Evolutionary conservation across 2,329 filamentous ascomycete species (phyloP), one percentile per base, ranked within the genome.

Genomic region (Cercospora sojina): DNA sequence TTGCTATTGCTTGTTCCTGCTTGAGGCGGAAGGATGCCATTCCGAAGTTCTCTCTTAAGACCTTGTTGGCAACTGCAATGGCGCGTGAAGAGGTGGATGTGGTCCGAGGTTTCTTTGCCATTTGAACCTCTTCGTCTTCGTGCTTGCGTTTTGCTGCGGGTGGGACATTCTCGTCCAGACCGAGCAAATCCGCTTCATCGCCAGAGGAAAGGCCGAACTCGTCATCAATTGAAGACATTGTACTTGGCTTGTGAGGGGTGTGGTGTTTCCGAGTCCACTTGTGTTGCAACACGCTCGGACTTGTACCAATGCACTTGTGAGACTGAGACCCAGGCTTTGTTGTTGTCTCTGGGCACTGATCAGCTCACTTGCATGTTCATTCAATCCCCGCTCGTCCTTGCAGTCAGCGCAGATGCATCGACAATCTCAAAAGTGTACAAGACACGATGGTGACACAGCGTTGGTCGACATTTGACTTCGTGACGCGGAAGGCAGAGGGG

Each of bases 1-100:
- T 74, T 3, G 77, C 74, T 64, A 84, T 82, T 0, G 78, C 83
- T 10, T 76, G 73, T 64, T 82, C 80, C 64, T 84, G 83, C 71
- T 83, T 80, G 16, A 83, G 73, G 51, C 80, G 77, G 66, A 84
- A 85, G 0, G 69, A 70, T 5, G 76, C 53, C 10, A 83, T 73
- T 0, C 78, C 79, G 70, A 84, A 84, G 4, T 72, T 75, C 32
- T 79, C 72, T 62, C 73, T 77, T 2, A 84, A 74, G 0, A 82
- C 74, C 13, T 73, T 74, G n/a, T 76, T 73, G 7, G 76, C 76
- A 6, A 71, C 53, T 6, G 59, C 47, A 8, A 69, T 64, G 5
- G 68, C 67, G 6, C 38, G n/a, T 16, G 35, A 23, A 13, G 67
- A 67, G 3, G 63, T 53, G n/a, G 61, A 29, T 9, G 31, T 32